A percentile compares a stretch with the other conserved stretches of the same genome.
Evolutionary conservation across 2,329 filamentous ascomycete species (phyloP).

Genomic region (Chaetomium sp.): DNA sequence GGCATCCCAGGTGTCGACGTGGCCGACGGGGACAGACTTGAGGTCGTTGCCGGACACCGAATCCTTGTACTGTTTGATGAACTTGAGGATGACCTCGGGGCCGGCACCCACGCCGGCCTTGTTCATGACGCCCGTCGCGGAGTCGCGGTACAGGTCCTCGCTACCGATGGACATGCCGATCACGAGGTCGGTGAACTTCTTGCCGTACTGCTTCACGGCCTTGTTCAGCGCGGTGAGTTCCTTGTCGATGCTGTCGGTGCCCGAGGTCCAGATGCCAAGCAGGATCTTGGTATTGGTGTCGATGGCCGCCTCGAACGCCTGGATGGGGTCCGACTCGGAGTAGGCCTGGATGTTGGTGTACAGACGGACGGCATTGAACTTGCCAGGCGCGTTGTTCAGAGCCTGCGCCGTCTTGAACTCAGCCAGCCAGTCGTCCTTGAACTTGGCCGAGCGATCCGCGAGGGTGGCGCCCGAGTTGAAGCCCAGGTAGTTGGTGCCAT

Average conservation of each 20-base stretch:
- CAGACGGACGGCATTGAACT: conserved; percentile 53
- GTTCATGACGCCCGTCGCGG: conserved; percentile 55
- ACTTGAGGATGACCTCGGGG: conserved; percentile 54
- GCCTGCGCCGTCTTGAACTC: conserved; percentile 41
- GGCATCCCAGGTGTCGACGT: conserved; percentile 63
- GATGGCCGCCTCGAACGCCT: conserved; percentile 70
- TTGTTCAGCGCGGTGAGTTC: conserved; percentile 55
- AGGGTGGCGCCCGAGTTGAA: conserved; percentile 47
- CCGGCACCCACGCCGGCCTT: conserved; percentile 54
- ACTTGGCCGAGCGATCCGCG: conserved; percentile 44
- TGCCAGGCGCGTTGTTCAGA: conserved; percentile 42
- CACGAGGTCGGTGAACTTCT: conserved; percentile 48
- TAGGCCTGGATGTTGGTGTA: conserved; percentile 63
- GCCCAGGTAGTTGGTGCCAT: conserved; percentile 43
- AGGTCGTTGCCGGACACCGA: conserved; percentile 44
- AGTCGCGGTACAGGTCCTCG: conserved; percentile 61
- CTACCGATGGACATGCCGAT: conserved; percentile 60
- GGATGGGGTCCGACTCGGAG: conserved; percentile 71
- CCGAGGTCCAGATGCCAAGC: conserved; percentile 58
- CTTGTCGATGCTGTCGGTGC: conserved; percentile 46
- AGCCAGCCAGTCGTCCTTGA: conserved; percentile 42
- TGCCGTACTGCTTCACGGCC: conserved; percentile 49
- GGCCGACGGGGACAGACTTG: conserved; percentile 48
- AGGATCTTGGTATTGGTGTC: conserved; percentile 54
- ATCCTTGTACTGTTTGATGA: conserved; percentile 58